phyloP scores from a whole-genome alignment of 2,329 filamentous ascomycete genomes.

The Diaporthe sp. region DNA sequence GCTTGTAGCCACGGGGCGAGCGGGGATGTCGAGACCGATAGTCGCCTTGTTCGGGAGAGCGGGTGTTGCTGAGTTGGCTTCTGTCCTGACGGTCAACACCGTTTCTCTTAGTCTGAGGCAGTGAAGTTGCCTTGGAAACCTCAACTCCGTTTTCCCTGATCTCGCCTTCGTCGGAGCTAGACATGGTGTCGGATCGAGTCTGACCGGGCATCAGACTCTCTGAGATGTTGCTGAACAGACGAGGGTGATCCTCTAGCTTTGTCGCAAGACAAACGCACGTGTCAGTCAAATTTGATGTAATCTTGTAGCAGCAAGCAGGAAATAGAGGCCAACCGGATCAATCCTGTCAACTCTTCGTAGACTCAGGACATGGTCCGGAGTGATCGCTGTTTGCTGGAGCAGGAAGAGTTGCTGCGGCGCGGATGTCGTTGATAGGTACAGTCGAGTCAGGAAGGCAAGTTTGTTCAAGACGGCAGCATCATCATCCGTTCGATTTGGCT shows the following conservation, averaged over 20 bases:
- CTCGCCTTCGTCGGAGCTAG: constrained; percentile 86
- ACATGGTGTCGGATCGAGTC: constrained; percentile 46
- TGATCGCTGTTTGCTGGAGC: constrained; percentile 14
- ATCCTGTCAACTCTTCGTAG: constrained; percentile 46
- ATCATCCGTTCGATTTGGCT: neutral
- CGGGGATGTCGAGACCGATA: constrained; percentile 63
- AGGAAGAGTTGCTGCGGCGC: neutral
- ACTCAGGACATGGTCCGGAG: constrained; percentile 45
- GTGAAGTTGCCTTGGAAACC: constrained; percentile 88
- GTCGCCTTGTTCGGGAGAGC: constrained; percentile 68
- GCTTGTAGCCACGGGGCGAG: constrained; percentile 78
- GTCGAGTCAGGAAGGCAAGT: neutral
- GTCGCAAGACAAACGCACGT: constrained; percentile 21
- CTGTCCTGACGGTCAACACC: constrained; percentile 95
- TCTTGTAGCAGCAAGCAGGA: constrained; percentile 40
- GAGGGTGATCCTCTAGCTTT: constrained; percentile 42
- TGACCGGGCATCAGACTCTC: constrained; percentile 23
- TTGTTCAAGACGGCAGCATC: constrained; percentile 1
- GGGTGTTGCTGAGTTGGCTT: constrained; percentile 74
- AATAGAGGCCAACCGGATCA: constrained; percentile 49
- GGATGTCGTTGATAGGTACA: neutral
- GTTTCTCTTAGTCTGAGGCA: constrained; percentile 80
- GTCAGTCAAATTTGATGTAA: constrained; percentile 43
- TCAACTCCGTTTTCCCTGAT: constrained; percentile 80
- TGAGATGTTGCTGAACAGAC: constrained; percentile 9